Evolutionary conservation across 495 filamentous ascomycete genomes (phyloP), one percentile per base, ranked within the genome.

Genomic region (Lasiosphaeria ovina): DNA sequence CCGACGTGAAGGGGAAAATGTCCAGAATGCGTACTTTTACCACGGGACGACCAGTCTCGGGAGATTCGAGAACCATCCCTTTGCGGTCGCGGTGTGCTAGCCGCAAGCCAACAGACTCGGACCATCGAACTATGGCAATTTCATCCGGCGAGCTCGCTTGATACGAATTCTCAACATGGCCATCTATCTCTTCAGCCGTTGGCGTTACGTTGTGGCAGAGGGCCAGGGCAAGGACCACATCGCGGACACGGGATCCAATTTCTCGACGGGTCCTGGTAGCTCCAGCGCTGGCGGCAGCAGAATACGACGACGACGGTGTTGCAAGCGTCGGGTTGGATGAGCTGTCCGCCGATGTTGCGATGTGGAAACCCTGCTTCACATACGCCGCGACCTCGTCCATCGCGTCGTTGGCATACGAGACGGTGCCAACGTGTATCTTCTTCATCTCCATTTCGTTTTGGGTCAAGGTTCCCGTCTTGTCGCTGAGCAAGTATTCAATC

Each of bases 401-500:
- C 3, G 94, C 93, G 71, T 99, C 95, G 63, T 93, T 94, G 31
- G 92, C 95, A 68, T 98, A 99, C 0, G 93, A 97, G 3, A 98
- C 95, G 24, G 94, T 98, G 1, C 95, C 95, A 60, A 99, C 91
- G 66, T 98, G 95, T 34, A 98, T 93, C 74, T 98, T 99, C 68
- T 93, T 96, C 81, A 99, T 83, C 73, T 97, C 94, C 93, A 98
- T 98, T 65, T 97, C 91, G 70, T 99, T 99, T 68, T 97, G 92
- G 10, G 94, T 99, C 57, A 99, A 74, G 10, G 94, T 99, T 8
- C 94, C 94, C 8, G 94, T 99, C 74, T 99, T 99, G 73, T 99
- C 94, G 60, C 90, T 97, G 12, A 99, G 81, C 10, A 99, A 81
- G 68, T 98, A 99, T 74, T 99, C 94, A 47, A 99, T 93, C 45